Evolutionary conservation across 768 basidiomycete species (phyloP).

Genomic region (Naganishia vaughanmartiniae): DNA sequence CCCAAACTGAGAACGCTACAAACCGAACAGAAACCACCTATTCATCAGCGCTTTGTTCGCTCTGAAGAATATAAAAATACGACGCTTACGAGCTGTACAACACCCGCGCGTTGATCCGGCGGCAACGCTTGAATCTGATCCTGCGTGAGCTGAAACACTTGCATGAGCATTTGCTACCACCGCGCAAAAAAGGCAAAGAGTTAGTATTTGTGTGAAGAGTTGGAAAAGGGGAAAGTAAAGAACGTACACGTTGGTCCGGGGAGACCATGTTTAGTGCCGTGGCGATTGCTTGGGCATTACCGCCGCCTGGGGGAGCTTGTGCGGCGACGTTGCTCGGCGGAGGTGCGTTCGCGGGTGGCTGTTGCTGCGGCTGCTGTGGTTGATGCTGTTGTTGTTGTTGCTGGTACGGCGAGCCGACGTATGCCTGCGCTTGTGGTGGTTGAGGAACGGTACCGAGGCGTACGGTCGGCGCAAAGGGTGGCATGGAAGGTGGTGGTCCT

Average conservation of each 20-base stretch:
- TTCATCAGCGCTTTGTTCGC: background rate
- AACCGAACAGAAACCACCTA: background rate
- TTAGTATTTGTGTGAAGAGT: background rate
- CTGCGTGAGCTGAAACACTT: constrained; percentile 74
- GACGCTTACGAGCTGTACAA: constrained; percentile 70
- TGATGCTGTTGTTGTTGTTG: constrained; percentile 21
- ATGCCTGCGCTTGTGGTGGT: background rate
- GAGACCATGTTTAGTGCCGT: constrained; percentile 38
- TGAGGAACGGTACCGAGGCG: constrained; percentile 50
- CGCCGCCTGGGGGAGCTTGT: background rate
- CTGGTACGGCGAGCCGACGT: background rate
- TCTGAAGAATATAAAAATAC: background rate
- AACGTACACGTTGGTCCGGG: constrained; percentile 49
- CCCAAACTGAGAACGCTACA: constrained; percentile 29
- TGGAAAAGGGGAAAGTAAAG: background rate
- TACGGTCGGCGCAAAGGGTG: constrained; percentile 35
- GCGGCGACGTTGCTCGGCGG: background rate
- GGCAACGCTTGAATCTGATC: constrained; percentile 81
- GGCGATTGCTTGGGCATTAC: constrained; percentile 13
- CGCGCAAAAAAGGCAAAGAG: constrained; percentile 39
- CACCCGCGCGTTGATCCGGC: constrained; percentile 71
- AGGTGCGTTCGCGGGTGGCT: background rate
- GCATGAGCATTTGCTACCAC: constrained; percentile 73
- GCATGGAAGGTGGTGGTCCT: constrained; percentile 5
- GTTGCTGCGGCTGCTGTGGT: constrained; percentile 7